Base-by-base conservation (phyloP, 1,284 basidiomycete species). In the Ustilago sp. region DNA sequence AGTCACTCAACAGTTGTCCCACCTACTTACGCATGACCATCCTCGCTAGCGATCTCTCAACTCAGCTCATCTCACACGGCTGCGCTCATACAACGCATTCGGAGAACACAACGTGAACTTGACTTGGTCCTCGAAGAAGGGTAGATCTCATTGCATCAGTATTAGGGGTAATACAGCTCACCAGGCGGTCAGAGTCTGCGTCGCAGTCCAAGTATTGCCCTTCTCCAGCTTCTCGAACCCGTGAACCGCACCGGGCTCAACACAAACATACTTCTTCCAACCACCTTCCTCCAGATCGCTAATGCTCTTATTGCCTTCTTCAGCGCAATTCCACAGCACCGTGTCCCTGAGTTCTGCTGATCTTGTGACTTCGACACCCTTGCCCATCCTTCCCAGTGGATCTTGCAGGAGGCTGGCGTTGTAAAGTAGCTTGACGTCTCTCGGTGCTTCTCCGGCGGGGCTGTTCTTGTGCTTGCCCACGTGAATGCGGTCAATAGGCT, bases 261-360 rank as follows among this genome's bases (percentile, higher is more conserved):
- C 79, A 63, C 87, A 87, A 39, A 87, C 76, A 61, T 85, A 87
- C 54, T 76, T 74, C 36, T 80, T 80, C 77, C 78, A 83, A 1
- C 86, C 87, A 2, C 78, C 77, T 13, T 80, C 63, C 54, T 87
- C 82, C 77, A 87, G 80, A 70, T 87, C 87, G 12, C 59, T 77
- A 55, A 87, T 87, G 12, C 62, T 68, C 15, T 75, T 75, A 43
- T 71, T 81, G 32, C 84, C 86, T 35, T 78, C 80, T 51, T 83
- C 74, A 45, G 81, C 83, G 11, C 86, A 86, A 70, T 87, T 87
- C 87, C 87, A 87, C 9, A 87, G 57, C 28, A 82, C 81, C 13
- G 69, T 79, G n/a, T 83, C 64, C 34, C 75, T 74, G 17, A 83
- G 52, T 45, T 72, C 70, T 2, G 67, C 52, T 23, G 68, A 73